Evolutionary conservation across 495 filamentous ascomycete species (phyloP).

Genomic region (Aspergillus hancockii): DNA sequence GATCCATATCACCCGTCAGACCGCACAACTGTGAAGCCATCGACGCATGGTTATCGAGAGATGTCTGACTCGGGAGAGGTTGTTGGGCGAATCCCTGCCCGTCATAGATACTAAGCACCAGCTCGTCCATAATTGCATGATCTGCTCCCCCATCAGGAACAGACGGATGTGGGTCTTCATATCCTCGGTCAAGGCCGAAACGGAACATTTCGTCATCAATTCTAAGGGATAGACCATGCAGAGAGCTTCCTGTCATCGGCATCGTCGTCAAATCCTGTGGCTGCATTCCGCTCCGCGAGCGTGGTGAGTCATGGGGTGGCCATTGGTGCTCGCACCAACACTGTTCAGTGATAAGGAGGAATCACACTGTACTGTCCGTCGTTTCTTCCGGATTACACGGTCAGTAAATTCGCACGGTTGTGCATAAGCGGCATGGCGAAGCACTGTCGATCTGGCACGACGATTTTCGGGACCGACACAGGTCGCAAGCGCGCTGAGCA

Average conservation of each 20-base stretch:
- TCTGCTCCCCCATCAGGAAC: neutral
- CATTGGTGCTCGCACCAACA: neutral
- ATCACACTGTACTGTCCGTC: neutral
- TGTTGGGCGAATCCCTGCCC: neutral
- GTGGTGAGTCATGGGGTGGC: neutral
- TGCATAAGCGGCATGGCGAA: conserved; percentile 3
- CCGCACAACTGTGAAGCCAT: conserved; percentile 3
- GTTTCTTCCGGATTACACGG: neutral
- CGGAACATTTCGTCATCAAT: neutral
- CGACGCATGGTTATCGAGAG: neutral
- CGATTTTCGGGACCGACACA: conserved; percentile 6
- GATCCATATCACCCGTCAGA: conserved; percentile 9
- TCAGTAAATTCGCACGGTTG: conserved; percentile 6
- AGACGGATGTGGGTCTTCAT: neutral
- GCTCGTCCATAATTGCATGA: neutral
- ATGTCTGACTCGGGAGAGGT: neutral
- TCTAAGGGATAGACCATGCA: neutral
- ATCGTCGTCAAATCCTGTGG: neutral
- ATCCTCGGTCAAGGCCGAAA: neutral
- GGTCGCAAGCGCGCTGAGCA: conserved; percentile 7
- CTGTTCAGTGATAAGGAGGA: neutral
- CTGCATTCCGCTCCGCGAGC: neutral
- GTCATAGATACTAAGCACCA: neutral
- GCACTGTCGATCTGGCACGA: conserved; percentile 5
- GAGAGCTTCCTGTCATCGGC: neutral